Percentiles rank a stretch among this genome's conserved stretches.
Conservation (phyloP, 306 rosid genomes). For the Medicago lupulina region DNA sequence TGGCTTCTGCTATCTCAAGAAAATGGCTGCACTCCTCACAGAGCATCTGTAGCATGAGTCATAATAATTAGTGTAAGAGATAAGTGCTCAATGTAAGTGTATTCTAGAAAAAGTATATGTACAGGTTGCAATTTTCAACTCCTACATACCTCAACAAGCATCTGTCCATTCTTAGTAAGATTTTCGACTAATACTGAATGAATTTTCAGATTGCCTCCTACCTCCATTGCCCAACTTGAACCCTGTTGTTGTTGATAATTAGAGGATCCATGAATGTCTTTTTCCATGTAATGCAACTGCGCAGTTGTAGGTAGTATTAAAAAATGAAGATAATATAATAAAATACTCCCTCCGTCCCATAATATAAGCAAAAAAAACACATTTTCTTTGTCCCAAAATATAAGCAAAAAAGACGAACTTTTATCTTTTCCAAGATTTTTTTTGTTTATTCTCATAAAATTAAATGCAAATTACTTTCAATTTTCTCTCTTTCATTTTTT, state of each 20-base stretch:
- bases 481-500: too few species aligned
- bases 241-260: conserved; percentile 72
- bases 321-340: conserved; percentile 22
- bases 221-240: conserved; percentile 99
- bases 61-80: conserved; percentile 31
- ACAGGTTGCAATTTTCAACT: conserved; percentile 14
- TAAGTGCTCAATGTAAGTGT: background rate
- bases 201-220: conserved; percentile 91
- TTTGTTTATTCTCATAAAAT: too few species aligned
- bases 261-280: conserved; percentile 63
- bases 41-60: conserved; percentile 67
- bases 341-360: too few species aligned
- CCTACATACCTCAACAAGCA: conserved; percentile 82
- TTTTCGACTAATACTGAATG: conserved; percentile 83
- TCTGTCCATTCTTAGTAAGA: conserved; percentile 84
- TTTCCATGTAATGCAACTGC: conserved; percentile 68
- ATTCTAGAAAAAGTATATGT: background rate
- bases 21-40: conserved; percentile 93
- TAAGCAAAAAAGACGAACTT: too few species aligned
- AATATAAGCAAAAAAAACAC: too few species aligned
- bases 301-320: conserved; percentile 38
- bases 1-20: conserved; percentile 92
- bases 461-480: too few species aligned
- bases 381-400: too few species aligned
- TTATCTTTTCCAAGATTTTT: too few species aligned